Base-by-base conservation (phyloP, 805 yeast genomes). In the Candida dajiaensis region DNA sequence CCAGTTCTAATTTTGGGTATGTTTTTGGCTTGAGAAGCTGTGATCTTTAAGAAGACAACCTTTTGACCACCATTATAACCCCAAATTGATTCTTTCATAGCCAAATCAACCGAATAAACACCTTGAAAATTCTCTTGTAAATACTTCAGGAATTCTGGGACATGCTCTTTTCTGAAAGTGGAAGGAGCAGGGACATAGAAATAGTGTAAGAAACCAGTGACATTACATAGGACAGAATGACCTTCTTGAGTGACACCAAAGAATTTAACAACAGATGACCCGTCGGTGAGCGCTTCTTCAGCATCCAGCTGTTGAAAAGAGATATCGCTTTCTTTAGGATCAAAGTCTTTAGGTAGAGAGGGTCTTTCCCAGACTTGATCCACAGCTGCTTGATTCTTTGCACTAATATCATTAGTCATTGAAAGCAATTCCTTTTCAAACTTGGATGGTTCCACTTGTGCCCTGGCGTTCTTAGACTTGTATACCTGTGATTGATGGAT, bases 231-330 rank as follows among this genome's bases (percentile, higher is more conserved):
- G 19, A 94, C 87, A 0, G 97, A 86, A 59, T 89, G 71, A 4
- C 99, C 99, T 46, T 79, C 83, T 48, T 73, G 78, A 1, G 98
- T 89, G 36, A 95, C 89, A 47, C 99, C 99, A 65, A 90, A 94
- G 59, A 95, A 84, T 46, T 97, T 76, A 0, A 90, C 86, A 2
- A 79, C 74, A 0, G 85, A 77, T 22, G 76, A 71, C 15, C 79
- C 81, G 33, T 78, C 77, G 9, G 77, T 62, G 25, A 67, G 61
- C 3, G 86, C 77, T 58, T 94, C 99, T 58, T 94, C 98, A 1
- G 95, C 96, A 64, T 94, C 99, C 56, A 94, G 71, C 59, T 94
- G 99, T 65, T 94, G 98, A 63, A 90, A 90, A 1, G 76, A 72
- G 23, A 85, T 72, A 56, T 84, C 89, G 36, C 63, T 60, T 1